These are phyloP conservation scores for Phylloporus rhodoxanthus DNA, from an alignment of 768 basidiomycete species.

Conservation along the genomic window DNA sequence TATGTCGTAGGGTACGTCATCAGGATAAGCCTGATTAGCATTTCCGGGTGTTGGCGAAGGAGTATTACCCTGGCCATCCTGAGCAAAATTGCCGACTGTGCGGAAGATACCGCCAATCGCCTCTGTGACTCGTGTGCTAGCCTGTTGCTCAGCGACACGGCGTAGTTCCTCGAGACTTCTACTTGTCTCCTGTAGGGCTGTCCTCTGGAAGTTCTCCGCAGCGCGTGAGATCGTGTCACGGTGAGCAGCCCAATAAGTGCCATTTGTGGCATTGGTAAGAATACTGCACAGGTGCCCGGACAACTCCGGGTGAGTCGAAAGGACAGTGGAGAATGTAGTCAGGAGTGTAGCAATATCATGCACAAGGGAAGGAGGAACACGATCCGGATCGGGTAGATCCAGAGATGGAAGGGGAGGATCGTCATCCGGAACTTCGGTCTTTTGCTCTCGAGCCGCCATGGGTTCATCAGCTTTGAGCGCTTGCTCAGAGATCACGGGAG, in stretches of 20 bases:
- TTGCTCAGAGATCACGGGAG: slow-evolving; percentile 34
- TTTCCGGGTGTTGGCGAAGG: slow-evolving; percentile 3
- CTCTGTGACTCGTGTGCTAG: slow-evolving; percentile 56
- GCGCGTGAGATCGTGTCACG: slow-evolving; percentile 54
- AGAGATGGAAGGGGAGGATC: slow-evolving; percentile 51
- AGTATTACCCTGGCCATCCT: slow-evolving; percentile 12
- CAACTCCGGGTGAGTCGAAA: slow-evolving; percentile 66
- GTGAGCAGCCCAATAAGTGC: slow-evolving; percentile 65
- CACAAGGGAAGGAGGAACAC: slow-evolving; percentile 43
- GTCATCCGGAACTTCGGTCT: slow-evolving; percentile 17
- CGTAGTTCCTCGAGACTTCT: slow-evolving; percentile 42
- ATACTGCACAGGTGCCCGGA: slow-evolving; percentile 63
- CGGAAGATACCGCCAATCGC: slow-evolving; percentile 56
- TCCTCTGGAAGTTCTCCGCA: slow-evolving; percentile 48
- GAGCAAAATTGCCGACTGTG: slow-evolving; percentile 38
- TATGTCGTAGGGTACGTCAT: slow-evolving; percentile 2
- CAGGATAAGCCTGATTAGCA: not conserved
- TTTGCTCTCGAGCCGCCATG: slow-evolving; percentile 8
- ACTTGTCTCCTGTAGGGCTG: slow-evolving; percentile 34
- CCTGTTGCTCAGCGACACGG: slow-evolving; percentile 55
- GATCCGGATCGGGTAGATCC: slow-evolving; percentile 26
- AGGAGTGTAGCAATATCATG: slow-evolving; percentile 62
- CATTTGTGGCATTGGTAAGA: slow-evolving; percentile 52
- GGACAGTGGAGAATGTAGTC: slow-evolving; percentile 46
- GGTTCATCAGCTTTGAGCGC: slow-evolving; percentile 12